Evolutionary conservation across 805 yeast genomes (phyloP), one percentile per base, ranked within the genome.

Genomic region (Nakazawaea siamensis): DNA sequence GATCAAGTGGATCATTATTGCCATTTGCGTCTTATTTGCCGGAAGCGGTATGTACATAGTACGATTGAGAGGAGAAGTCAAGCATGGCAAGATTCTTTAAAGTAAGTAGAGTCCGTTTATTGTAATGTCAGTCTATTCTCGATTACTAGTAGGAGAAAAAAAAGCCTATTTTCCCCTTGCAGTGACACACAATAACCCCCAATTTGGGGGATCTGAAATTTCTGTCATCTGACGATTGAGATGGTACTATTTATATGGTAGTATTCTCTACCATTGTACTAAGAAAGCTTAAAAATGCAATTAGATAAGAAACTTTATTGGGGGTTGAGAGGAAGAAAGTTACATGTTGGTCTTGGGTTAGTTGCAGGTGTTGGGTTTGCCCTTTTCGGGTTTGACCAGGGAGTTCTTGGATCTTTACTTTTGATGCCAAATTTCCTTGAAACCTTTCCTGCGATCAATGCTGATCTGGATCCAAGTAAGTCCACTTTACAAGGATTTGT

Each of bases 41-140:
- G 54, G 62, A 1, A 56, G 74, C 37, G 60, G 68, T 14, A 51
- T 66, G 24, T 59, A 71, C 41, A 64, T 74, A 16, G 68, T 66
- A 50, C 64, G 73, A 48, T 55, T 77, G 28, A 70, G 81, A 57
- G 72, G 63, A 43, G 83, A 77, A 43, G 73, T 77, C 38, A 76
- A 73, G 45, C 80, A 73, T 46, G 31, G 31, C 6, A 37, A 37
- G 20, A 33, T 37, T 10, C 29, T 37, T 20, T 37, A 18, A 30
- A 15, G n/a, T n/a, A n/a, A n/a, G n/a, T n/a, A n/a, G n/a, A n/a
- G n/a, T n/a, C n/a, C n/a, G n/a, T n/a, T n/a, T n/a, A n/a, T n/a
- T n/a, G n/a, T n/a, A n/a, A n/a, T n/a, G n/a, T n/a, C n/a, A n/a
- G n/a, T n/a, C n/a, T n/a, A n/a, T n/a, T n/a, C n/a, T n/a, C n/a